Evolutionary conservation across 345 rosid species (phyloP).

Genomic region (Acer campestre): DNA sequence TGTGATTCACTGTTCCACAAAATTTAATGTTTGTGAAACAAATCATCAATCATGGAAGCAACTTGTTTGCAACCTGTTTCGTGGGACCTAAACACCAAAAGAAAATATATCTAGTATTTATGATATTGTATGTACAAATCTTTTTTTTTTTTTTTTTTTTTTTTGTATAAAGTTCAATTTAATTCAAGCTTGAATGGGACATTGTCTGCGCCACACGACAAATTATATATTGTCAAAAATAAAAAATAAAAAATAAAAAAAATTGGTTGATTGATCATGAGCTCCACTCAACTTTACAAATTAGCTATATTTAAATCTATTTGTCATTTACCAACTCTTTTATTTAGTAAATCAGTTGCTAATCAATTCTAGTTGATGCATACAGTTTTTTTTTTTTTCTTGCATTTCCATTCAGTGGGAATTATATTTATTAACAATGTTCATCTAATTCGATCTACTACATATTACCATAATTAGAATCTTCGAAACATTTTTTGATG

Average conservation of each 20-base stretch:
- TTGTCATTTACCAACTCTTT: background rate
- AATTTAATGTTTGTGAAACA: background rate
- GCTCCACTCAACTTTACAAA: background rate
- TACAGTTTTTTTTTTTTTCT: background rate
- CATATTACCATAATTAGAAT: background rate
- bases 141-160: background rate
- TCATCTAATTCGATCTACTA: background rate
- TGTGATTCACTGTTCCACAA: too few relatives aligned
- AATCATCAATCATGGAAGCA: conserved; percentile 1
- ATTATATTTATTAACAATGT: too few relatives aligned
- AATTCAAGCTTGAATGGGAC: background rate
- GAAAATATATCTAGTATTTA: background rate
- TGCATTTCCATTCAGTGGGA: background rate
- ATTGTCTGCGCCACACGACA: conserved; percentile 12
- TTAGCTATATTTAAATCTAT: background rate
- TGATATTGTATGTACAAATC: background rate
- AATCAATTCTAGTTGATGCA: background rate
- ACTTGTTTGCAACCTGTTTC: background rate
- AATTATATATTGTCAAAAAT: background rate
- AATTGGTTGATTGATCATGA: background rate
- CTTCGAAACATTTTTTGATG: too few relatives aligned
- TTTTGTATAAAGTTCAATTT: background rate
- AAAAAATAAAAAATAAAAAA: too few relatives aligned
- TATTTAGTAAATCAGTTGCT: background rate
- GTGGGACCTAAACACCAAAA: conserved; percentile 9